A percentile compares a stretch with the other conserved stretches of the same genome.
Evolutionary conservation across 2,329 filamentous ascomycete genomes (phyloP).

Genomic region (Curvularia lunata): DNA sequence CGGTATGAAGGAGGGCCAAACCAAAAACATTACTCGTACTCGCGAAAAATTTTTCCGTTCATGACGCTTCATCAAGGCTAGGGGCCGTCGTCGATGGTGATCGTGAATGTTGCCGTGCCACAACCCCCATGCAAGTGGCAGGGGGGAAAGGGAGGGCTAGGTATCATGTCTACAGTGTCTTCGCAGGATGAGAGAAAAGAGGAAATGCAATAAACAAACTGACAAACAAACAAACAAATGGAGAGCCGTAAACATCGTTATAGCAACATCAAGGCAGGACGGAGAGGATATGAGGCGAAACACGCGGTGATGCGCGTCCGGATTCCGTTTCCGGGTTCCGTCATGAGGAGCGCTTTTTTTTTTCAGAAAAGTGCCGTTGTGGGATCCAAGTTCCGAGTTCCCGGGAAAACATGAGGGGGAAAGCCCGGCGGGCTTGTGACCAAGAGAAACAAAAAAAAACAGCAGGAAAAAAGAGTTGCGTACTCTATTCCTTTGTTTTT

Average conservation of each 20-base stretch:
- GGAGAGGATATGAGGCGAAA: neutral
- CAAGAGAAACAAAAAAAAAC: neutral
- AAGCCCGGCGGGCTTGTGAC: neutral
- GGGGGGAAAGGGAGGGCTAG: neutral
- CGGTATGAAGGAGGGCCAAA: neutral
- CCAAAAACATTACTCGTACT: neutral
- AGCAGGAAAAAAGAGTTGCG: neutral
- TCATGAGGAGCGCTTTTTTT: neutral
- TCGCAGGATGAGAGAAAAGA: neutral
- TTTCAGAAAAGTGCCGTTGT: neutral
- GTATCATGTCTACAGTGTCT: conserved; percentile 4
- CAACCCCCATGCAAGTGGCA: neutral
- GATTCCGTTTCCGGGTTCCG: neutral
- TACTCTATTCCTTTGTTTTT: conserved; percentile 1
- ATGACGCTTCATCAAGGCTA: conserved; percentile 1
- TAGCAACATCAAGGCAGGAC: neutral
- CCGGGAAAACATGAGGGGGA: neutral
- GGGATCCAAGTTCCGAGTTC: no score
- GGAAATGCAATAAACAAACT: neutral
- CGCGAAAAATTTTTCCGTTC: neutral
- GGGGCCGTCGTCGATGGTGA: neutral
- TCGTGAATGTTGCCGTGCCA: neutral
- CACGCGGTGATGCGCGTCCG: neutral
- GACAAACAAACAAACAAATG: neutral
- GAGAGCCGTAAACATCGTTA: neutral